Evolutionary conservation across 2,329 filamentous ascomycete species (phyloP).

Genomic region (Fusarium scirpi): DNA sequence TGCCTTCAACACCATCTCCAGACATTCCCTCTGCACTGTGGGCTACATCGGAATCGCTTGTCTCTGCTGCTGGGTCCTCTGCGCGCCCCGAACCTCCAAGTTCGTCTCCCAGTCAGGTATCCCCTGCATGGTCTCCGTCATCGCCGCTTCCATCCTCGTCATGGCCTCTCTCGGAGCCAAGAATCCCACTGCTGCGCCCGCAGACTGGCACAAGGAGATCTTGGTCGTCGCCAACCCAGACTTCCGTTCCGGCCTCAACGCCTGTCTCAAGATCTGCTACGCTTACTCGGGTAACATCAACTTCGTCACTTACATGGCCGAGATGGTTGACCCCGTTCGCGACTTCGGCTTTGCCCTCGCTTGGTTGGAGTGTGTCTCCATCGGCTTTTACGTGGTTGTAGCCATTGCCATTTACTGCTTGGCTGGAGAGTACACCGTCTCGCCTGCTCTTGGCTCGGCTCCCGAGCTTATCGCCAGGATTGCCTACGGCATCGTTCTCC

Average conservation of each 20-base stretch:
- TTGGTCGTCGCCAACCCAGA: slow-evolving; percentile 47
- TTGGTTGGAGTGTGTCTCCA: slow-evolving; percentile 44
- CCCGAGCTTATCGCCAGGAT: slow-evolving; percentile 42
- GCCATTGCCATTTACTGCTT: slow-evolving; percentile 47
- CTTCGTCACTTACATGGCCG: slow-evolving; percentile 53
- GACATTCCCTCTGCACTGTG: slow-evolving; percentile 73
- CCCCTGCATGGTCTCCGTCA: slow-evolving; percentile 51
- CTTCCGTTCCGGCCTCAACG: slow-evolving; percentile 51
- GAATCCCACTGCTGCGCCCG: slow-evolving; percentile 47
- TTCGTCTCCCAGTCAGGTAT: slow-evolving; percentile 50
- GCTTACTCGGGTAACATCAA: slow-evolving; percentile 55
- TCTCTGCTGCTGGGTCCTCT: slow-evolving; percentile 71
- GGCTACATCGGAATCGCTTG: slow-evolving; percentile 73
- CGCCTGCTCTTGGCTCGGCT: slow-evolving; percentile 46
- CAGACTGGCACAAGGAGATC: slow-evolving; percentile 48
- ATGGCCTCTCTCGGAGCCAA: slow-evolving; percentile 53
- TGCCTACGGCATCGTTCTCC: slow-evolving; percentile 51
- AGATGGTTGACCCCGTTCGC: slow-evolving; percentile 51
- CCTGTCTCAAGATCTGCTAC: slow-evolving; percentile 53
- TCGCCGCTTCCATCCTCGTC: slow-evolving; percentile 53
- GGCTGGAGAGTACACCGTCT: slow-evolving; percentile 46
- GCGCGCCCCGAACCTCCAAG: slow-evolving; percentile 74
- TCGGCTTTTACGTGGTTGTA: slow-evolving; percentile 44
- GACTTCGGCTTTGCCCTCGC: slow-evolving; percentile 49
- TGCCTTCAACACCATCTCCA: slow-evolving; percentile 76